Conservation (phyloP, 257 asterid genomes). For the Petunia secreta region DNA sequence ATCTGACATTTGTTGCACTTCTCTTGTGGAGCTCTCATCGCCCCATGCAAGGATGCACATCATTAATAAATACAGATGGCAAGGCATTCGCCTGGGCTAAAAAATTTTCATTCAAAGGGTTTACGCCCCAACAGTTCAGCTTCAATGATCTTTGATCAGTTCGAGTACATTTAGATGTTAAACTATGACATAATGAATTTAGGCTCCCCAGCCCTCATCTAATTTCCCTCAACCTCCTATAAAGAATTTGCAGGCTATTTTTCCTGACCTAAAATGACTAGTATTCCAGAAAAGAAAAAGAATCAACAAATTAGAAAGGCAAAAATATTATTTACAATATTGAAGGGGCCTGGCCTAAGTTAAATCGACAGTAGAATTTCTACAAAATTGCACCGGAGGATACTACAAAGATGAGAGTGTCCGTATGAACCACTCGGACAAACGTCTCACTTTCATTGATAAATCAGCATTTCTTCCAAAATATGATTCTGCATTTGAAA, state of each 20-base stretch:
- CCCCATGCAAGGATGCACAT: no score
- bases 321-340: slow-evolving; percentile 22
- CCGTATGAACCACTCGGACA: slow-evolving; percentile 76
- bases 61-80: neutral
- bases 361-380: slow-evolving; percentile 33
- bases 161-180: slow-evolving; percentile 10
- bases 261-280: slow-evolving; percentile 3
- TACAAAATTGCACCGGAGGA: slow-evolving; percentile 63
- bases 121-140: slow-evolving; percentile 1
- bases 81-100: neutral
- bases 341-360: neutral
- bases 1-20: no score
- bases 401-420: slow-evolving; percentile 53
- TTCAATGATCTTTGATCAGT: slow-evolving; percentile 26
- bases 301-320: slow-evolving; percentile 12
- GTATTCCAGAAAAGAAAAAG: slow-evolving; percentile 13
- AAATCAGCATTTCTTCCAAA: slow-evolving; percentile 65
- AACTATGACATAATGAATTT: slow-evolving; percentile 16
- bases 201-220: slow-evolving; percentile 4
- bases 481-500: slow-evolving; percentile 63
- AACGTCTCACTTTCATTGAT: slow-evolving; percentile 55
- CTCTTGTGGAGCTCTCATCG: no score
- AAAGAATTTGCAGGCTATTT: slow-evolving; percentile 15
- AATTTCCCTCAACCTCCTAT: slow-evolving; percentile 16
- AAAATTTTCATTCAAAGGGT: slow-evolving; percentile 10